A percentile compares a stretch with the other conserved stretches of the same genome.
Evolutionary conservation across 1,139 yeast species (phyloP).

Genomic region (Hansenula anomala): DNA sequence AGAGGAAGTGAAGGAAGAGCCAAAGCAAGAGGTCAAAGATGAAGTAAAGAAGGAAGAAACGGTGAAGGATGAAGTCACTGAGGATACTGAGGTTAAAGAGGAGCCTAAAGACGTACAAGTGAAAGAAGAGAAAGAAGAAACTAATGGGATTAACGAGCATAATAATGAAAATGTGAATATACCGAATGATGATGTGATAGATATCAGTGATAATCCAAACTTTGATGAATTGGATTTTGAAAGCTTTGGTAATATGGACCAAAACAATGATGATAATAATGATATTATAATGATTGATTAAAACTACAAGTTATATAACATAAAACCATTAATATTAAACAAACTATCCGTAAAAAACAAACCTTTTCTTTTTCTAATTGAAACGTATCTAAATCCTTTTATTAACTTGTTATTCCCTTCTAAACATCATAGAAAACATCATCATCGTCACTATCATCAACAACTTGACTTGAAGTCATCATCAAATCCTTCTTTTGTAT

Average conservation of each 20-base stretch:
- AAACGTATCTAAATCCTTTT: not conserved
- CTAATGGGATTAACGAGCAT: not conserved
- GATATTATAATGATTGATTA: slow-evolving; percentile 12
- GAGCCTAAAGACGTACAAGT: not conserved
- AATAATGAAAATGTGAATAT: not conserved
- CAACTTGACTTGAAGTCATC: too few species aligned
- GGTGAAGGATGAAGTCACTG: slow-evolving; percentile 12
- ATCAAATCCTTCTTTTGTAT: not conserved
- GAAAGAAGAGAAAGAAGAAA: slow-evolving; percentile 7
- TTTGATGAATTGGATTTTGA: slow-evolving; percentile 18
- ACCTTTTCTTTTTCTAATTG: too few species aligned
- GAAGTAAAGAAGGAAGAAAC: not conserved
- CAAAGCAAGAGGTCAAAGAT: too few species aligned
- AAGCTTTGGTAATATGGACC: slow-evolving; percentile 12
- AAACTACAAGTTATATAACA: not conserved
- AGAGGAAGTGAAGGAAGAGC: not conserved
- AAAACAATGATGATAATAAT: slow-evolving; percentile 6
- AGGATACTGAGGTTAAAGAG: slow-evolving; percentile 16
- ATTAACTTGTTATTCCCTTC: too few species aligned
- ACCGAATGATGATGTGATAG: slow-evolving; percentile 1
- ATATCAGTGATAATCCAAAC: slow-evolving; percentile 6
- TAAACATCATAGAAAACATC: slow-evolving; percentile 1
- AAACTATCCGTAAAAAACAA: too few species aligned
- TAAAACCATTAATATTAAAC: too few species aligned
- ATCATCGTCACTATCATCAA: not conserved